Evolutionary conservation across 2,329 filamentous ascomycete genomes (phyloP).

Genomic region (Penicillium sp.): DNA sequence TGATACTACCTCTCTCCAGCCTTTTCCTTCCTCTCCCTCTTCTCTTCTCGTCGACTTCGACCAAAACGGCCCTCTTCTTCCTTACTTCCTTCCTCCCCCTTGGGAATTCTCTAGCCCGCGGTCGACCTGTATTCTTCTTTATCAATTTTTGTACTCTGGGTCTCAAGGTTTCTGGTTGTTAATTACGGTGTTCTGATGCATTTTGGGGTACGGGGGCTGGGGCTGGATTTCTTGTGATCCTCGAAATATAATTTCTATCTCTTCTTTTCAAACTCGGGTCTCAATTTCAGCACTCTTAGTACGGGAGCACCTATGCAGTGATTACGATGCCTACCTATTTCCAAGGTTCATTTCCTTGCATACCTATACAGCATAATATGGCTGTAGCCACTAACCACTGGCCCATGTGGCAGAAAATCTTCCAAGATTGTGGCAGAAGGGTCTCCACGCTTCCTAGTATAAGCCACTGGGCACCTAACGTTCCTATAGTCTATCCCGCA

Average conservation of each 20-base stretch:
- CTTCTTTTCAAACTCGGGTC: neutral
- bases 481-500: too few relatives aligned
- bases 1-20: slow-evolving; percentile 1
- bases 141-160: slow-evolving; percentile 8
- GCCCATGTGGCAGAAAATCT: too few relatives aligned
- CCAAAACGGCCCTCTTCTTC: neutral
- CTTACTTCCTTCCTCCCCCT: neutral
- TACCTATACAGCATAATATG: too few relatives aligned
- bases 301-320: too few relatives aligned
- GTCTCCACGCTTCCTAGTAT: too few relatives aligned
- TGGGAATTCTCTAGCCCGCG: neutral
- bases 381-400: too few relatives aligned
- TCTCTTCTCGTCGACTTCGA: slow-evolving; percentile 7
- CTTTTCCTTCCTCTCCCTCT: slow-evolving; percentile 11
- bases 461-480: too few relatives aligned
- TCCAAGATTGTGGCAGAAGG: too few relatives aligned
- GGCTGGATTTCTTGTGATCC: slow-evolving; percentile 26
- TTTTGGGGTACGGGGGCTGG: slow-evolving; percentile 31
- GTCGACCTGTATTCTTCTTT: slow-evolving; percentile 13
- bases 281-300: neutral
- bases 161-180: slow-evolving; percentile 8
- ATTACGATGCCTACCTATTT: too few relatives aligned
- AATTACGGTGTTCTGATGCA: slow-evolving; percentile 36
- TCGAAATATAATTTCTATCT: slow-evolving; percentile 17
- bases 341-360: too few relatives aligned